Percentiles rank a stretch among this genome's conserved stretches.
Evolutionary conservation across 2,329 filamentous ascomycete species (phyloP).

Genomic region (Coniochaeta hoffmannii): DNA sequence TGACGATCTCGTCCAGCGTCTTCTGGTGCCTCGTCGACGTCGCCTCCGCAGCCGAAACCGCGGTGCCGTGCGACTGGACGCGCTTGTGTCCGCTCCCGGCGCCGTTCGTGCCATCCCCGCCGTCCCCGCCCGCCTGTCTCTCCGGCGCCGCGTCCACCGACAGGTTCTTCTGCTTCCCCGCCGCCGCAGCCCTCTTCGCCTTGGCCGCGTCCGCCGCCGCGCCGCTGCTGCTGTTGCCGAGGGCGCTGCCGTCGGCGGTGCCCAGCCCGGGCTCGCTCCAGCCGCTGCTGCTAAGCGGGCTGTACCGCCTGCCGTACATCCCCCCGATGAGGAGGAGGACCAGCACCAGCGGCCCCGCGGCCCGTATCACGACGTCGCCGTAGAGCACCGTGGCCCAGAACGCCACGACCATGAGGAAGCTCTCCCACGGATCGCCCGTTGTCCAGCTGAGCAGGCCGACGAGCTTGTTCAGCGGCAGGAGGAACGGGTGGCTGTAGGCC

Average conservation of each 20-base stretch:
- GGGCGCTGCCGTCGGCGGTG: slow-evolving; percentile 20
- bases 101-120: background rate
- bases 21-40: slow-evolving; percentile 75
- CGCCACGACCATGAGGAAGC: slow-evolving; percentile 74
- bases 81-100: slow-evolving; percentile 10
- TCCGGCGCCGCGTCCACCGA: slow-evolving; percentile 17
- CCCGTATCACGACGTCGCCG: slow-evolving; percentile 73
- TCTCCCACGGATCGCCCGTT: slow-evolving; percentile 90
- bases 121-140: slow-evolving; percentile 20
- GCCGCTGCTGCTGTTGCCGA: no score
- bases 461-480: slow-evolving; percentile 80
- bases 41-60: slow-evolving; percentile 41
- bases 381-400: slow-evolving; percentile 89
- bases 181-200: slow-evolving; percentile 12
- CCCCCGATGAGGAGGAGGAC: slow-evolving; percentile 74
- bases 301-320: slow-evolving; percentile 89
- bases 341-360: slow-evolving; percentile 75
- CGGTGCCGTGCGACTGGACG: background rate
- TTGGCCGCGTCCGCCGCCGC: slow-evolving; percentile 12
- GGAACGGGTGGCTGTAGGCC: slow-evolving; percentile 91
- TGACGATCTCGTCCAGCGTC: slow-evolving; percentile 93
- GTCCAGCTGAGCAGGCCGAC: slow-evolving; percentile 90
- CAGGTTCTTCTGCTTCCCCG: slow-evolving; percentile 18
- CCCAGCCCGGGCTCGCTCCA: slow-evolving; percentile 48
- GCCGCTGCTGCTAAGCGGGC: slow-evolving; percentile 78